phyloP scores from a whole-genome alignment of 192 early-diverging fungal genomes.

The Glomus cerebriforme region DNA sequence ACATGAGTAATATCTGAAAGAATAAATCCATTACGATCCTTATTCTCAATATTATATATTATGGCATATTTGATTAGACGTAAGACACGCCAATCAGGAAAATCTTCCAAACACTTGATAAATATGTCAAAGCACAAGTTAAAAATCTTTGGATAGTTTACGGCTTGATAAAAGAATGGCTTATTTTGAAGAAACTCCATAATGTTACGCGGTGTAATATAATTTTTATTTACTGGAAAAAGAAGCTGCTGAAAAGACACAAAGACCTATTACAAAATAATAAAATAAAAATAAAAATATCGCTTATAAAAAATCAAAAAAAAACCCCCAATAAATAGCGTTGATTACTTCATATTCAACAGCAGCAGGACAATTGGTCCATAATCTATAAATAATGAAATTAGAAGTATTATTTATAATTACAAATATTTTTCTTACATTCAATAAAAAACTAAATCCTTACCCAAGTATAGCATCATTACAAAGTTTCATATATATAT shows the following conservation, averaged over 20 bases:
- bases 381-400: slow-evolving; percentile 12
- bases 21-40: background rate
- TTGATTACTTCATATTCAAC: slow-evolving; percentile 23
- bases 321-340: too few relatives aligned
- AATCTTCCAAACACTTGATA: background rate
- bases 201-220: slow-evolving; percentile 11
- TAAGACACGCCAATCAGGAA: slow-evolving; percentile 25
- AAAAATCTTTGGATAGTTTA: background rate
- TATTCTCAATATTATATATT: background rate
- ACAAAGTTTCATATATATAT: slow-evolving; percentile 5
- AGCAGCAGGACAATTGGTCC: background rate
- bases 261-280: slow-evolving; percentile 2
- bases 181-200: background rate
- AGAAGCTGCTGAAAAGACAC: slow-evolving; percentile 11
- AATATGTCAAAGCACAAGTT: slow-evolving; percentile 7
- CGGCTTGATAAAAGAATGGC: slow-evolving; percentile 4
- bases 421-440: background rate
- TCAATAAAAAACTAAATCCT: background rate
- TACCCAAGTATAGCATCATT: slow-evolving; percentile 11
- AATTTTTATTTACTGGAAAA: slow-evolving; percentile 16
- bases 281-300: background rate
- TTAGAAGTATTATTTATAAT: background rate
- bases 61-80: slow-evolving; percentile 2
- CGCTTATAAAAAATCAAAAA: background rate
- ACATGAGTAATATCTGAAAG: background rate